A percentile compares a stretch with the other conserved stretches of the same genome.
Conservation (phyloP, 192 early-diverging fungal species). For the Tieghemiomyces parasiticus region DNA sequence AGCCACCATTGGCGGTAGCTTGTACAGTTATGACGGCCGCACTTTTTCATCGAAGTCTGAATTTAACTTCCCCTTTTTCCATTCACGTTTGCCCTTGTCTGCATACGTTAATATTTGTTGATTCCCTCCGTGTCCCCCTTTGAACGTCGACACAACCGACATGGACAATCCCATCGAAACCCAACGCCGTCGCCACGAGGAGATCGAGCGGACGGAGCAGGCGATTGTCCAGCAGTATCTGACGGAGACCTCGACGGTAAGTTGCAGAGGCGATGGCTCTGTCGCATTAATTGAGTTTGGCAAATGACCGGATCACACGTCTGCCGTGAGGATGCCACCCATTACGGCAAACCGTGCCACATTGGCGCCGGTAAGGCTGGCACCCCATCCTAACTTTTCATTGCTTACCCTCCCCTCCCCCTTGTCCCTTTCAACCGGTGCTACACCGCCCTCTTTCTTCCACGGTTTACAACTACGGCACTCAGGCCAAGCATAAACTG, state of each 20-base stretch:
- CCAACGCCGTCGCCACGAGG: conserved; percentile 69
- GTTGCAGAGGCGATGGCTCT: background rate
- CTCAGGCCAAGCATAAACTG: conserved; percentile 62
- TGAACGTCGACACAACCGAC: too few species aligned
- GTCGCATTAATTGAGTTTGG: background rate
- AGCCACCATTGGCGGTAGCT: too few species aligned
- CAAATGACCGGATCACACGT: too few species aligned
- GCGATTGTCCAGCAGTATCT: conserved; percentile 71
- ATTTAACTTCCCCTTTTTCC: too few species aligned
- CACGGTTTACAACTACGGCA: background rate
- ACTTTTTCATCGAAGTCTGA: too few species aligned
- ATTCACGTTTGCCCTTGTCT: too few species aligned
- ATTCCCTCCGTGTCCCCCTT: too few species aligned
- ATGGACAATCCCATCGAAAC: conserved; percentile 54
- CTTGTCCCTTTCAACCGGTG: background rate
- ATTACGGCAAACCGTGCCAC: too few species aligned
- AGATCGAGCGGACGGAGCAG: conserved; percentile 83
- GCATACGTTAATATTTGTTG: too few species aligned
- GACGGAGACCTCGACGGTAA: conserved; percentile 49
- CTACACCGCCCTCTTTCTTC: background rate
- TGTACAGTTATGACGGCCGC: too few species aligned
- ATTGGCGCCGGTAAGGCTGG: background rate
- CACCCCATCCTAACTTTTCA: background rate
- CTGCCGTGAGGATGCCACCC: too few species aligned
- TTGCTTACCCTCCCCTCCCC: background rate